Percentiles rank a stretch among this genome's conserved stretches.
Conservation (phyloP, 225 moss, liverwort and hornwort species). For the Physcomitrium patens region DNA sequence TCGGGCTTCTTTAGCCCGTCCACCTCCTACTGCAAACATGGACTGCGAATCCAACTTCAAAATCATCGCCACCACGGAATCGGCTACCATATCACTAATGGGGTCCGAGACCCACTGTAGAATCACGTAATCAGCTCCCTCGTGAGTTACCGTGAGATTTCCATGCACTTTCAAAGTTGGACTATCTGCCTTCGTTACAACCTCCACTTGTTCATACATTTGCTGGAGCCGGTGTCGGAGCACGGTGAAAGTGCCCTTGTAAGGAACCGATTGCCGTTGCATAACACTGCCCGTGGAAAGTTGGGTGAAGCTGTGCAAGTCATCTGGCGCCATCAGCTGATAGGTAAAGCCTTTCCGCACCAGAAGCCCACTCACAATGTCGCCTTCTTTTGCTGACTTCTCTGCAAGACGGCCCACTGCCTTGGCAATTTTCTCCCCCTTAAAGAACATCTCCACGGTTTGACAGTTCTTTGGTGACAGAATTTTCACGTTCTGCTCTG, state of each 20-base stretch:
- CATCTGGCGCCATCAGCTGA: conserved; percentile 92
- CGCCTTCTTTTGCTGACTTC: conserved; percentile 76
- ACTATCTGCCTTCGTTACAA: conserved; percentile 59
- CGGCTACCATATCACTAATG: conserved; percentile 94
- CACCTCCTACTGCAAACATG: conserved; percentile 68
- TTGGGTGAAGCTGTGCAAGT: conserved; percentile 90
- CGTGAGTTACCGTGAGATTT: conserved; percentile 81
- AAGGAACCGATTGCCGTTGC: conserved; percentile 91
- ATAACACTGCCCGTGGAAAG: conserved; percentile 89
- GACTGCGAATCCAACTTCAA: conserved; percentile 81
- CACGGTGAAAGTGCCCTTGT: conserved; percentile 87
- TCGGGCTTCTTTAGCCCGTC: conserved; percentile 67
- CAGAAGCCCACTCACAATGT: conserved; percentile 74
- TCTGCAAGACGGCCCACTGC: conserved; percentile 90
- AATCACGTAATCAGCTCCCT: conserved; percentile 78
- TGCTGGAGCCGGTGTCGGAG: conserved; percentile 81
- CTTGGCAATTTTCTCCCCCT: conserved; percentile 94
- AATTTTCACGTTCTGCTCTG: conserved; percentile 88
- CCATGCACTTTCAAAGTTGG: conserved; percentile 79
- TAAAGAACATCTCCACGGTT: conserved; percentile 89
- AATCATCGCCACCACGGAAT: conserved; percentile 89
- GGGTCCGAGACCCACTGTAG: conserved; percentile 90
- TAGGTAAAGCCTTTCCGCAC: conserved; percentile 93
- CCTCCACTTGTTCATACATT: conserved; percentile 94
- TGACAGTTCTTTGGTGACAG: conserved; percentile 92